Conservation (phyloP, 108 stramenopile species). For the Mediolabrus comicus region DNA sequence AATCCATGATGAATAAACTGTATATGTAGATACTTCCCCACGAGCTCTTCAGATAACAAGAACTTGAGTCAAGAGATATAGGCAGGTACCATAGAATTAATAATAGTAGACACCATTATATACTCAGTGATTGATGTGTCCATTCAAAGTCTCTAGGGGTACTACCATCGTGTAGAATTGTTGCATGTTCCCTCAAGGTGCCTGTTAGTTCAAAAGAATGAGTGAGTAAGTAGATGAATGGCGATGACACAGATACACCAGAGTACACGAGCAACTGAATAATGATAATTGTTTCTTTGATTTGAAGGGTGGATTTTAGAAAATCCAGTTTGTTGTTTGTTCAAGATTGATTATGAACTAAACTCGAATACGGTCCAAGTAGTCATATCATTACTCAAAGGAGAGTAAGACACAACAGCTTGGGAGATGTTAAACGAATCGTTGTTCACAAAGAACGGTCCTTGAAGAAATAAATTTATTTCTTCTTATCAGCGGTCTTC, state of each 20-base stretch:
- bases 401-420: not conserved
- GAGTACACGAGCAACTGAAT: no score
- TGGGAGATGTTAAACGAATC: not conserved
- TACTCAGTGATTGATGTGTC: no score
- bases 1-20: no score
- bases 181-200: no score
- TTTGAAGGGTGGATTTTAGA: slow-evolving; percentile 8
- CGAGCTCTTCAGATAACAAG: no score
- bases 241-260: not conserved
- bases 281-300: not conserved
- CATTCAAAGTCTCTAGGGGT: no score
- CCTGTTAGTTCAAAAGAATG: no score
- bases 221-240: not conserved
- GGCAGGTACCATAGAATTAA: no score
- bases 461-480: not conserved
- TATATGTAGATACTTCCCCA: no score
- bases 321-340: slow-evolving; percentile 4
- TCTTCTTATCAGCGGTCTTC: not conserved
- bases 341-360: not conserved
- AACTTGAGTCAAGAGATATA: no score
- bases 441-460: not conserved
- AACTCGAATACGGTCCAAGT: not conserved
- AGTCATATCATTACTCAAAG: not conserved
- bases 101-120: no score
- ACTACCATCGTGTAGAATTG: no score